Percentiles rank a stretch among this genome's conserved stretches.
These are phyloP conservation scores for Chaetomium cochliodes DNA, from an alignment of 495 filamentous ascomycete genomes.

Conservation along the genomic window DNA sequence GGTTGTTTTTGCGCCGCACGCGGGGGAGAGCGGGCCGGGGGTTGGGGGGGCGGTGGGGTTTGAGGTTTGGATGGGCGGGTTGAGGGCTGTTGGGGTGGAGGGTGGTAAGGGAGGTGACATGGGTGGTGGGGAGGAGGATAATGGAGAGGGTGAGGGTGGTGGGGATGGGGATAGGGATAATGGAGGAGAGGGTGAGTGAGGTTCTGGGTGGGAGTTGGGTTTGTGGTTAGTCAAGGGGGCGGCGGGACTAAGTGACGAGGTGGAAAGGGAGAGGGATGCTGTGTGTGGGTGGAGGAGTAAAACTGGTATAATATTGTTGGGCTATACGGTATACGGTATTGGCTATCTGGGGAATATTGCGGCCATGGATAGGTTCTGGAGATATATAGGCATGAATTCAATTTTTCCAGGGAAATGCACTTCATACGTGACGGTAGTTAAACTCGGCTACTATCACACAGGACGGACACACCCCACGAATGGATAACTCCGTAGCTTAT, in stretches of 20 bases:
- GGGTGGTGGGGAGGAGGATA: constrained; percentile 5
- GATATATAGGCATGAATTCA: no score
- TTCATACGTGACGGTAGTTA: no score
- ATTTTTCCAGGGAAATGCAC: no score
- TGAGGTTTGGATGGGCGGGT: constrained; percentile 56
- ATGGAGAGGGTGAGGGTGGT: not conserved
- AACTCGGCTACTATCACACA: not conserved
- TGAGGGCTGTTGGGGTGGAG: constrained; percentile 39
- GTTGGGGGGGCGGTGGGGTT: constrained; percentile 52
- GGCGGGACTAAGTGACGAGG: not conserved
- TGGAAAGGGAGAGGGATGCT: no score
- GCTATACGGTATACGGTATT: not conserved
- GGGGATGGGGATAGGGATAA: not conserved
- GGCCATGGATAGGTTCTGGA: not conserved
- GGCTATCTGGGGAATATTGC: not conserved
- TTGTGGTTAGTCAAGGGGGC: not conserved
- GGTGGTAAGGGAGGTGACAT: constrained; percentile 15
- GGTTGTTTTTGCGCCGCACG: constrained; percentile 77
- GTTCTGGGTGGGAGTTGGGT: no score
- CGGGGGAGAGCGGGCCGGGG: constrained; percentile 45
- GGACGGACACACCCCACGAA: not conserved
- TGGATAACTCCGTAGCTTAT: not conserved
- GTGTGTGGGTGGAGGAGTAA: no score
- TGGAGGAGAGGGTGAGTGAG: not conserved
- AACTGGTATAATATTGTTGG: not conserved